Base-by-base conservation (phyloP, 2,329 filamentous ascomycete species). In the Fusarium pseudocircinatum region DNA sequence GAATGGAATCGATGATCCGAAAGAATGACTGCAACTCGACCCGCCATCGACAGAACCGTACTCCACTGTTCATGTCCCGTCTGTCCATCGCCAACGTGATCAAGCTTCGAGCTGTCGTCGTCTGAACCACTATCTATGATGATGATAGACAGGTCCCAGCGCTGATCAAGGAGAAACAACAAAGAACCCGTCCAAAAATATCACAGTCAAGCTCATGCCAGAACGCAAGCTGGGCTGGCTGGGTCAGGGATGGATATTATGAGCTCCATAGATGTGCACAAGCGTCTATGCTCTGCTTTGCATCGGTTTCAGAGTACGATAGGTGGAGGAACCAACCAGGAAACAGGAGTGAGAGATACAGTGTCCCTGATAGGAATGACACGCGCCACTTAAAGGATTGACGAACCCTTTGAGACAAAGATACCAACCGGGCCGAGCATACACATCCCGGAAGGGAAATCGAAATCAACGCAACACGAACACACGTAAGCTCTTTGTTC, bases 321-420 rank as follows among this genome's bases (percentile, higher is more conserved):
- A 46, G 49, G 44, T 53, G 54, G 60, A 56, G 43, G 64, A 57
- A 30, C 72, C 72, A 75, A 74, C 69, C 72, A 72, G 68, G 54
- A 70, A 39, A 65, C 49, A 53, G 47, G 46, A 75, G 72, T 70
- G 69, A 73, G 70, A 70, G 60, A 60, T 75, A 75, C 72, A 74
- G 68, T 72, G 68, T 58, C 44, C 56, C 58, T 36, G 60, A 60
- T 61, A 54, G 58, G 56, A 63, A 67, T 67, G 67, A 67, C 60
- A 70, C 56, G 54, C 63, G 63, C 50, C 49, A 42, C 44, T 32
- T 15, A 32, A 47, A 66, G 61, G 60, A 64, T 59, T 60, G 54
- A 61, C 43, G 43, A 50, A 59, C 28, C 28, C 30, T 59, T 59
- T 62, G 70, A 59, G 68, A 72, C 71, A 69, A 62, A 58, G 52